Evolutionary conservation across 176 grass and related monocot species (phyloP), one percentile per base, ranked within the genome.

Genomic region (Zea luxurians): DNA sequence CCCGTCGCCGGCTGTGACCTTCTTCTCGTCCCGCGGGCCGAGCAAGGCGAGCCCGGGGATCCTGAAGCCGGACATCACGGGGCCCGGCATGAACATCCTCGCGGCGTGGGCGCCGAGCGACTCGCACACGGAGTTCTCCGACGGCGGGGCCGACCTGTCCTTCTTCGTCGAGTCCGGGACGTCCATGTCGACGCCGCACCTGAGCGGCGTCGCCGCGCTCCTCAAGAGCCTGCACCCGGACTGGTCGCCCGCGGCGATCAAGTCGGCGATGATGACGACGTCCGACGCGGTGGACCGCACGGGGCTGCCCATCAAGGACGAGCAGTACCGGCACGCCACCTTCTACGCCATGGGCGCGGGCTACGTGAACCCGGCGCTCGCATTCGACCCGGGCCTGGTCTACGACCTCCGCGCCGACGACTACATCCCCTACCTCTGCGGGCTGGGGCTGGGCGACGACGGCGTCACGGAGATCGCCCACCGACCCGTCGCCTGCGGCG

Each of bases 211-310:
- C 58, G 91, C 88, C 3, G 91, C 91, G 36, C 82, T 97, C 3
- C 70, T 97, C 73, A 97, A 89, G 80, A 75, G 84, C 50, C 37
- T 85, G 48, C 91, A 97, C 66, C 91, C 91, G 2, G 75, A 87
- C 34, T 97, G 93, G 93, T 79, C 93, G 0, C 93, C 93, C 0
- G 91, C 93, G 1, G 90, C 86, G 2, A 91, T 97, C 78, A 97
- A 97, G 50, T 97, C 93, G n/a, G 93, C 93, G 7, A 97, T 97
- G 83, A 93, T 97, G 86, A 97, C 93, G 3, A 85, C 86, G 10
- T 93, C 93, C 16, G 90, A 97, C 70, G 66, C 78, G 6, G 73
- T 74, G 4, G 91, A 86, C 85, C 78, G 69, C 53, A 80, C 85
- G 0, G 88, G 86, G 10, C 20, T 90, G 38, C 93, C 88, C 4